phyloP scores from a whole-genome alignment of 371 early-diverging fungal species.

The Capillidium heterosporum region DNA sequence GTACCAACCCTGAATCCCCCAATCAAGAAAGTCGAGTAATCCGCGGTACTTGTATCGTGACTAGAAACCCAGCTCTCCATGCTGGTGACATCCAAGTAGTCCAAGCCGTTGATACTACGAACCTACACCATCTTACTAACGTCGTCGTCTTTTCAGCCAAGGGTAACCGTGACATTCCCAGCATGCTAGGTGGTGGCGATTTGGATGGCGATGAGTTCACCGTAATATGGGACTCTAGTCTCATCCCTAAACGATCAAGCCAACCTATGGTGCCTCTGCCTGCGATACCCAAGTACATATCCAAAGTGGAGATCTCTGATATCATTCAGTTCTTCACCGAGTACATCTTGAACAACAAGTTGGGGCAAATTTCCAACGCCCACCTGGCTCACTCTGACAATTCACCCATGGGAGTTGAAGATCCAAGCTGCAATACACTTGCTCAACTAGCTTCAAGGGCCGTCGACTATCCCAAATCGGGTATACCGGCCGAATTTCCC shows the following conservation, averaged over 20 bases:
- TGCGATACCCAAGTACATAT: conserved; percentile 14
- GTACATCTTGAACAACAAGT: conserved; percentile 47
- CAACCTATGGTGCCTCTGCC: conserved; percentile 43
- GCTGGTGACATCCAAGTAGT: conserved; percentile 70
- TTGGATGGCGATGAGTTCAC: conserved; percentile 64
- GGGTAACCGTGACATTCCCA: conserved; percentile 59
- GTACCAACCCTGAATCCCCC: conserved; percentile 14
- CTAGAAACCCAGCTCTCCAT: conserved; percentile 62
- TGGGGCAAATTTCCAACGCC: conserved; percentile 61
- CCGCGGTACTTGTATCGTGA: conserved; percentile 27
- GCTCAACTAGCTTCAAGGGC: conserved; percentile 49
- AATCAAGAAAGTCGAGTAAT: conserved; percentile 14
- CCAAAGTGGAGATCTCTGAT: conserved; percentile 27
- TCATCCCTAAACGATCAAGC: background rate
- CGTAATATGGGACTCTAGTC: conserved; percentile 5
- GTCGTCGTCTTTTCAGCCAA: conserved; percentile 61
- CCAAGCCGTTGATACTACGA: conserved; percentile 35
- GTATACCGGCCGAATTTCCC: conserved; percentile 25
- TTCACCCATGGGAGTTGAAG: conserved; percentile 20
- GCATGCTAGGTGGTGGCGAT: conserved; percentile 73
- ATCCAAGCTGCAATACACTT: conserved; percentile 31
- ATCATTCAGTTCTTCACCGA: conserved; percentile 50
- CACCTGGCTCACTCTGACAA: conserved; percentile 52
- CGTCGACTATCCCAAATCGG: conserved; percentile 52
- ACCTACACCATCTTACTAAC: conserved; percentile 37